Conservation (phyloP, 129 eudicot species). For the Scalesia atractyloides region DNA sequence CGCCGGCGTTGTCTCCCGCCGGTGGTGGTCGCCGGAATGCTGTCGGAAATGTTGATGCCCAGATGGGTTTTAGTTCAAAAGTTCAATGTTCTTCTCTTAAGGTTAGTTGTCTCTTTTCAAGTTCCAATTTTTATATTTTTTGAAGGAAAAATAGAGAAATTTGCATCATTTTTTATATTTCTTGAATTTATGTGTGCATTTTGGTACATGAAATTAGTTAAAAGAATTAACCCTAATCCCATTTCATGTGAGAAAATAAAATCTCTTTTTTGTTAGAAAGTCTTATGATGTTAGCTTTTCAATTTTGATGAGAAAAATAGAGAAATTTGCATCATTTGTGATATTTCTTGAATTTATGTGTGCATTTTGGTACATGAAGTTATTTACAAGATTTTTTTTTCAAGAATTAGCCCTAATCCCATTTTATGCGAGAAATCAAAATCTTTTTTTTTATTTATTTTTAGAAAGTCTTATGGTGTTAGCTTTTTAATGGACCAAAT, state of each 20-base stretch:
- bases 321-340: too few species aligned
- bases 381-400: too few species aligned
- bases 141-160: not conserved
- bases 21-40: constrained; percentile 36
- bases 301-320: too few species aligned
- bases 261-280: too few species aligned
- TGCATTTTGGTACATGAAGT: constrained; percentile 4
- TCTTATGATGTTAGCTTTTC: too few species aligned
- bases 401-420: too few species aligned
- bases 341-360: constrained; percentile 14
- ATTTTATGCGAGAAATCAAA: too few species aligned
- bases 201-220: not conserved
- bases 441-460: too few species aligned
- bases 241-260: too few species aligned
- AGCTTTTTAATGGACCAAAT: too few species aligned
- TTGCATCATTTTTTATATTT: not conserved
- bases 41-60: constrained; percentile 49
- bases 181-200: constrained; percentile 1
- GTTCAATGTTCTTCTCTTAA: constrained; percentile 59
- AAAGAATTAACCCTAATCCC: too few species aligned
- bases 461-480: too few species aligned
- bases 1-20: constrained; percentile 45
- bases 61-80: constrained; percentile 50
- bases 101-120: constrained; percentile 42
- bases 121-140: not conserved